Evolutionary conservation across 345 rosid species (phyloP).

Genomic region (Rhizophora apiculata): DNA sequence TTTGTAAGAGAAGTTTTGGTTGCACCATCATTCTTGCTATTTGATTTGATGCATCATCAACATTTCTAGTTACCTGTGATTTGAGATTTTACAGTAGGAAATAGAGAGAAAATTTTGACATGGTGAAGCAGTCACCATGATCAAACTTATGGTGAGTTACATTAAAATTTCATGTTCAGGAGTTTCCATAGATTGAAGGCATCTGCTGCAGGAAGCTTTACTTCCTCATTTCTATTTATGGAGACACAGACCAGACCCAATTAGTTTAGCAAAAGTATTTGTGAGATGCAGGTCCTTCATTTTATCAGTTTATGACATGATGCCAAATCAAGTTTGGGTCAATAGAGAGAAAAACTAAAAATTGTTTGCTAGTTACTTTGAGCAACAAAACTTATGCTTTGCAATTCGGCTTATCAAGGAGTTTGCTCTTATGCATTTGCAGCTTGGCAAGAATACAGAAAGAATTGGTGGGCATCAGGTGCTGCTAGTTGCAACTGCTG

Average conservation of each 20-base stretch:
- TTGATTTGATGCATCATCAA: background rate
- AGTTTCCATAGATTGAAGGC: no score
- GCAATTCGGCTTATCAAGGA: conserved; percentile 6
- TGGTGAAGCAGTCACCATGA: background rate
- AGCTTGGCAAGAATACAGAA: conserved; percentile 34
- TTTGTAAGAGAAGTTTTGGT: conserved; percentile 43
- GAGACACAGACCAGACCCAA: background rate
- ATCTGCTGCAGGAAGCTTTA: background rate
- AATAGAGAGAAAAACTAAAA: background rate
- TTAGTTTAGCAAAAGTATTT: no score
- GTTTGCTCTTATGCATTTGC: conserved; percentile 26
- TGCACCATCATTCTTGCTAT: background rate
- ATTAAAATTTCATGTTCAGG: no score
- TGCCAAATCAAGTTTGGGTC: background rate
- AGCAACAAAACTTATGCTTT: background rate
- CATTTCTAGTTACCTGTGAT: background rate
- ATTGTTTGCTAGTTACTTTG: conserved; percentile 2
- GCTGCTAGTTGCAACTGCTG: conserved; percentile 79
- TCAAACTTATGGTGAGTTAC: no score
- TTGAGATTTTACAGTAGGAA: background rate
- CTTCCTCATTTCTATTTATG: background rate
- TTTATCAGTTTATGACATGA: background rate
- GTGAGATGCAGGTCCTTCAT: background rate
- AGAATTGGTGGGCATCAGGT: conserved; percentile 48
- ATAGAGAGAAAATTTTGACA: background rate